Conservation (phyloP, 2,329 filamentous ascomycete genomes). For the Cladosporium sp. region DNA sequence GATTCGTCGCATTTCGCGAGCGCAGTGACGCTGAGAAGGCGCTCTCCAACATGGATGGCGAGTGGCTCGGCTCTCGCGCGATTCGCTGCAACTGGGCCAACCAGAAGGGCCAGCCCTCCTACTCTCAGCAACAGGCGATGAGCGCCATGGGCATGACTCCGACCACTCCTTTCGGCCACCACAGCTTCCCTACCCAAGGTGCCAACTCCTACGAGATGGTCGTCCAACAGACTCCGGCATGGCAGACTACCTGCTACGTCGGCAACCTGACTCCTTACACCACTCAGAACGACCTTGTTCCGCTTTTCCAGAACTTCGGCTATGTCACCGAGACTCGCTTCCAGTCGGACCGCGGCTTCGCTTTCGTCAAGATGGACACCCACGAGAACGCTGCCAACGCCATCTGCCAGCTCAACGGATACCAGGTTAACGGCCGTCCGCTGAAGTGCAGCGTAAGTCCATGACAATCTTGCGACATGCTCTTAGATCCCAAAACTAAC, state of each 20-base stretch:
- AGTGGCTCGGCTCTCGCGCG: constrained; percentile 95
- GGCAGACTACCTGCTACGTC: constrained; percentile 98
- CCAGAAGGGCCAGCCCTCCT: constrained; percentile 98
- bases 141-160: constrained; percentile 96
- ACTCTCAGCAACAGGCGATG: constrained; percentile 96
- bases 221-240: constrained; percentile 85
- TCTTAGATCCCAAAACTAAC: constrained; percentile 21
- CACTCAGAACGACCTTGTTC: constrained; percentile 92
- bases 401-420: constrained; percentile 95
- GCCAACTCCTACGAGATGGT: constrained; percentile 98
- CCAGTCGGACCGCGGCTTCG: constrained; percentile 95
- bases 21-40: constrained; percentile 92
- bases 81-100: constrained; percentile 99
- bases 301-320: constrained; percentile 96
- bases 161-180: constrained; percentile 91
- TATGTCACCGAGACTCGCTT: constrained; percentile 96
- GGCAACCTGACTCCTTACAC: constrained; percentile 98
- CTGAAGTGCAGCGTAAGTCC: constrained; percentile 96
- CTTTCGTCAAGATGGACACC: constrained; percentile 98
- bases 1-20: constrained; percentile 95
- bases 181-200: constrained; percentile 86
- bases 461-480: constrained; percentile 3
- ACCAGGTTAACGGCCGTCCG: constrained; percentile 94
- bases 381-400: constrained; percentile 98
- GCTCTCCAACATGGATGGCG: constrained; percentile 94